Evolutionary conservation across 1,284 basidiomycete species (phyloP), one percentile per base, ranked within the genome.

Genomic region (Microbotryum intermedium): DNA sequence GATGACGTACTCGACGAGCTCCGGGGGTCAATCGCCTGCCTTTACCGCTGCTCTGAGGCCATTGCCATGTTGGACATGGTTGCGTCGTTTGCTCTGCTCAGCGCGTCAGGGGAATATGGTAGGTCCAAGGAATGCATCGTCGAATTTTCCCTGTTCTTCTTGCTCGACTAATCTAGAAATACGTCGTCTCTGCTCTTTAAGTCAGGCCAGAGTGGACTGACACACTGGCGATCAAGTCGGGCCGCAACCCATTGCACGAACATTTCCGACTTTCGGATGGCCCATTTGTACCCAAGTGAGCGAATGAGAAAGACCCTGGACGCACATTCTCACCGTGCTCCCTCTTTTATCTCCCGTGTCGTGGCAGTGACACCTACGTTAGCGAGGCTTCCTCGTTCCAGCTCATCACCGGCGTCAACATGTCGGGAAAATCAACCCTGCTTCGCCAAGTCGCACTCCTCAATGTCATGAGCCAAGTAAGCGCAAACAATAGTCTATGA

Each of bases 391-490:
- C 88, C 0, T 82, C 82, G 6, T 95, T 95, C 70, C 90, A 95
- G 72, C 81, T 94, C 23, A 81, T 95, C 45, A 62, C 64, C 13
- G 70, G 69, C 1, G 59, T 64, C 45, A 91, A 88, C 72, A 91
- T 91, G 88, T 88, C 88, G 26, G 88, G 90, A 0, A 97, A 97
- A 90, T 90, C 88, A 72, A 97, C 92, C 0, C 93, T 92, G 70
- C 77, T 97, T 11, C 82, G 85, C 21, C 91, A 95, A 72, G 82
- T 91, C 30, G 93, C 86, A 0, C 78, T 97, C 3, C 76, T 97
- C 50, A 81, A 83, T 0, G 78, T 94, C 21, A 86, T 94, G 82
- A 90, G 89, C 0, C 69, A 70, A 48, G 65, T 67, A 7, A 11
- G 60, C 3, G 6, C 28, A 30, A 28, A 25, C 9, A 11, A 11